Evolutionary conservation across 2,329 filamentous ascomycete species (phyloP).

Genomic region (Penicillium occitanis): DNA sequence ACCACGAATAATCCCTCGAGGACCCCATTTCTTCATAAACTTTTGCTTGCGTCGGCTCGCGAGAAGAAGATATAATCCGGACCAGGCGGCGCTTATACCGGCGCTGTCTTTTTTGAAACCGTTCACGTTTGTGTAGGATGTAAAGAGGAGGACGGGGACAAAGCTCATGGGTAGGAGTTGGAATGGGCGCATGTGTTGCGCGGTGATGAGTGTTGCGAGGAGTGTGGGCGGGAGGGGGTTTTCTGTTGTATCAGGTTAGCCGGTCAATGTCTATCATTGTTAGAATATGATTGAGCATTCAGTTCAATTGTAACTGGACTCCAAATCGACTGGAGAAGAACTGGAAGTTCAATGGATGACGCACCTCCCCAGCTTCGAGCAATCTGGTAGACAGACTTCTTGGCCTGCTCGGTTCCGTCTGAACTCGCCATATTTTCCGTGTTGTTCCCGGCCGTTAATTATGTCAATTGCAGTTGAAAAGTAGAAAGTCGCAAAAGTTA

Average conservation of each 20-base stretch:
- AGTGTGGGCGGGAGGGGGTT: conserved; percentile 64
- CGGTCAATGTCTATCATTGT: not conserved
- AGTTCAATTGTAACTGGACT: not conserved
- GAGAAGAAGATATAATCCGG: conserved; percentile 63
- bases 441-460: not conserved
- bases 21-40: conserved; percentile 47
- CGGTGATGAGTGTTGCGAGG: conserved; percentile 65
- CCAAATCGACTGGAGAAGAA: not conserved
- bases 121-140: conserved; percentile 64
- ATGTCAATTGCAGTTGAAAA: not conserved
- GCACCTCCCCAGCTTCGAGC: conserved; percentile 47
- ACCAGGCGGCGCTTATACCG: conserved; percentile 64
- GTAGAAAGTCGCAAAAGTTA: not conserved
- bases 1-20: conserved; percentile 47
- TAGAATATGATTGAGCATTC: not conserved
- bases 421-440: conserved; percentile 21
- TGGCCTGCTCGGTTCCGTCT: conserved; percentile 36
- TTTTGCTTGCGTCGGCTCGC: conserved; percentile 57
- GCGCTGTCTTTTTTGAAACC: conserved; percentile 64
- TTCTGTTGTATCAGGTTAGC: conserved; percentile 47
- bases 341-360: conserved; percentile 14
- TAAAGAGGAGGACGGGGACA: conserved; percentile 64
- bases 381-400: conserved; percentile 40
- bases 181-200: conserved; percentile 66
- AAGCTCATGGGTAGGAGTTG: conserved; percentile 66